Evolutionary conservation across 73 alveolate species (phyloP).

Genomic region (Durusdinium trenchii): DNA sequence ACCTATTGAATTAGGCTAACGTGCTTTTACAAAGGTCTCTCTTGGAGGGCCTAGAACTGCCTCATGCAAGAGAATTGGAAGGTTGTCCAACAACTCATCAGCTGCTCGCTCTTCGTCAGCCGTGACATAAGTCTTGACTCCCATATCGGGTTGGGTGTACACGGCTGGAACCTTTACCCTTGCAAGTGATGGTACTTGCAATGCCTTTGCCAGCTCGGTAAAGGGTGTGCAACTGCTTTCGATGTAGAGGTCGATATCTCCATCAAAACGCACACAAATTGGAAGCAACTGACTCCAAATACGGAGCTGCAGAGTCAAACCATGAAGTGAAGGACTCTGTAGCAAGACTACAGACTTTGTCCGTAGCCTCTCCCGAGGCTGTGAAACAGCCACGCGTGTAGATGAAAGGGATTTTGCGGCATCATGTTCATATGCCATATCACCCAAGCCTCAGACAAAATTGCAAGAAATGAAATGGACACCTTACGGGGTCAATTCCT

Average conservation of each 20-base stretch:
- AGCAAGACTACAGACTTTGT: constrained; percentile 47
- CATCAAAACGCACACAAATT: constrained; percentile 48
- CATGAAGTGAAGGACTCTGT: constrained; percentile 40
- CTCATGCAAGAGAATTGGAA: constrained; percentile 57
- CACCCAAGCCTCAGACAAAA: constrained; percentile 80
- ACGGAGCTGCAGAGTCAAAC: constrained; percentile 52
- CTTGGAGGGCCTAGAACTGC: constrained; percentile 24
- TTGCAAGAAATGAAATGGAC: no score
- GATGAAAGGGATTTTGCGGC: constrained; percentile 65
- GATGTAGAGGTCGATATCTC: constrained; percentile 71
- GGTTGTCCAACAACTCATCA: constrained; percentile 83
- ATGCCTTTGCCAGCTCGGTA: constrained; percentile 16
- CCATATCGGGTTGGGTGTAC: constrained; percentile 2
- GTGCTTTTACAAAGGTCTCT: neutral
- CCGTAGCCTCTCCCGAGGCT: constrained; percentile 46
- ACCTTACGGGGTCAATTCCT: no score
- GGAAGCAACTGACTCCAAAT: constrained; percentile 49
- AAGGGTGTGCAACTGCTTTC: constrained; percentile 1
- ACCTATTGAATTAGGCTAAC: no score
- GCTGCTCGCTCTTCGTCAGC: constrained; percentile 38
- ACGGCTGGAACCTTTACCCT: neutral
- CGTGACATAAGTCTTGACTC: neutral
- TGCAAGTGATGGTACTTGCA: constrained; percentile 23
- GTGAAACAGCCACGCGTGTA: neutral
- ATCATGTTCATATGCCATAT: constrained; percentile 70